Base-by-base conservation (phyloP, 371 early-diverging fungal genomes). In the Actinomucor elegans region DNA sequence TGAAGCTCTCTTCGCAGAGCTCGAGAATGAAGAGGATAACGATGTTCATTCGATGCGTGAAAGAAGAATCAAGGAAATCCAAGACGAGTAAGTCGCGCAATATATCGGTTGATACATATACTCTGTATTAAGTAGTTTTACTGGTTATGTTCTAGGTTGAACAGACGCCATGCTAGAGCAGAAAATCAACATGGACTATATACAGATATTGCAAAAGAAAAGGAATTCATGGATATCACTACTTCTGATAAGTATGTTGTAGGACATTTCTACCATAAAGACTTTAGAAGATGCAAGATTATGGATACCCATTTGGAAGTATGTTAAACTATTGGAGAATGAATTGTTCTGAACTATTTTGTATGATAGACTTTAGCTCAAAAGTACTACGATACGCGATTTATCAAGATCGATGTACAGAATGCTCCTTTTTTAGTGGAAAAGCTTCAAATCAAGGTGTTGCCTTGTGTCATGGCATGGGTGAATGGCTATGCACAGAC, bases 221-320 rank as follows among this genome's bases (percentile, higher is more conserved):
- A 94, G 71, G 93, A 92, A 17, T 75, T 96, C 48, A 83, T 98
- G 70, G 78, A 87, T 35, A 81, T 91, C 26, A 90, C 94, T 6
- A 90, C 94, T 26, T 76, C 71, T 17, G 79, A 83, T n/a, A 83
- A 87, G 43, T 73, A 83, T 35, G 83, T 83, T 26, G 90, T 93
- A 5, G 88, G 93, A 6, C 96, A 96, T 59, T 98, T 98, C 61
- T 91, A 76, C 42, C 96, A 94, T 61, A 79, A 85, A 43, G 94
- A 96, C 55, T 98, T 97, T 73, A 82, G 93, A 55, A 81, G 94
- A 36, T 97, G 99, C 63, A 85, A 91, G 65, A 92, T 97, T 41
- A 87, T 98, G 74, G 95, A 97, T 71, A 85, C 73, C 52, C 97
- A 98, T 69, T 64, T 97, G 40, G 84, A 86, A 64, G 86, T 87